These are phyloP conservation scores for Juglanconis sp. DNA, from an alignment of 2,329 filamentous ascomycete species.

Conservation along the genomic window DNA sequence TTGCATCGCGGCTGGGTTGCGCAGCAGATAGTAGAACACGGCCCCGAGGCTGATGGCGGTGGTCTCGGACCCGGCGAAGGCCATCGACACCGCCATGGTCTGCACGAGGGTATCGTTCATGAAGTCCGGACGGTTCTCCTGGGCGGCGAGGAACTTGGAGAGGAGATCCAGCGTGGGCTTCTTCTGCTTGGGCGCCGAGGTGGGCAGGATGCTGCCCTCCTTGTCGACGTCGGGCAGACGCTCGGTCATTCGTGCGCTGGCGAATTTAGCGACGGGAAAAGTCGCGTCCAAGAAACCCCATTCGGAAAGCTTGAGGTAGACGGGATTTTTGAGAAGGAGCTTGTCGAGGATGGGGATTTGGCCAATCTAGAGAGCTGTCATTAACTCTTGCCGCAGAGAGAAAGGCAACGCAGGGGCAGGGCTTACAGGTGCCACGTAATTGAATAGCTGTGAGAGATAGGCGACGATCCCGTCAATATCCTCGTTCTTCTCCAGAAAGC, in stretches of 20 bases:
- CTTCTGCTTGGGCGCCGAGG: slow-evolving; percentile 32
- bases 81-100: slow-evolving; percentile 61
- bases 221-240: slow-evolving; percentile 48
- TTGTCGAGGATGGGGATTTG: slow-evolving; percentile 70
- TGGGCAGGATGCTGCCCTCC: slow-evolving; percentile 37
- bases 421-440: slow-evolving; percentile 67
- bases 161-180: slow-evolving; percentile 57
- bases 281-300: slow-evolving; percentile 66
- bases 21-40: slow-evolving; percentile 26
- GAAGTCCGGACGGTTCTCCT: slow-evolving; percentile 64
- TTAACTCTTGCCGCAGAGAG: not conserved
- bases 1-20: slow-evolving; percentile 21
- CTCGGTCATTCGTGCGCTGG: slow-evolving; percentile 63
- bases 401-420: not conserved
- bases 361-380: slow-evolving; percentile 50
- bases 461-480: slow-evolving; percentile 73
- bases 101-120: slow-evolving; percentile 69
- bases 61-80: slow-evolving; percentile 27
- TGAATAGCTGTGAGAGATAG: slow-evolving; percentile 62
- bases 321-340: slow-evolving; percentile 70
- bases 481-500: slow-evolving; percentile 70
- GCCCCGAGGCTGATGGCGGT: slow-evolving; percentile 26
- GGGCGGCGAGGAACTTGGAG: slow-evolving; percentile 69
- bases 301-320: slow-evolving; percentile 65
- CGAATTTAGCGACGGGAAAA: slow-evolving; percentile 72